Base-by-base conservation (phyloP, 2,329 filamentous ascomycete genomes). In the Xylariaceae sp. region DNA sequence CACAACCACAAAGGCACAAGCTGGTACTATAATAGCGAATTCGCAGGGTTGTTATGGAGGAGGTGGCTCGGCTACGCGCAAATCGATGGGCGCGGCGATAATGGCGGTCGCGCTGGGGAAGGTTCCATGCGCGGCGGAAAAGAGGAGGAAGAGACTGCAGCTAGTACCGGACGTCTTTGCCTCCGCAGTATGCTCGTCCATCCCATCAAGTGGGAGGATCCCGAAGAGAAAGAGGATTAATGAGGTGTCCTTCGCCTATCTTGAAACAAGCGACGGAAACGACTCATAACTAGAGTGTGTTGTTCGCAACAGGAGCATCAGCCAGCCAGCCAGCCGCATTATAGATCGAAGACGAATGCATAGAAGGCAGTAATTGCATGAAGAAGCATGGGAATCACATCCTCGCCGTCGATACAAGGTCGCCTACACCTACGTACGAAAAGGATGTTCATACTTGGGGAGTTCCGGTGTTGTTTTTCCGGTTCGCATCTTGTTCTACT, bases 11-110 rank as follows among this genome's bases (percentile, higher is more conserved):
- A 82, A 59, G 88, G 89, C 12, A 85, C 85, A 39, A 90, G 80
- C 40, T 95, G 88, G 87, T 95, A 92, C 68, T 95, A 90, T 68
- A 87, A 90, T 59, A 84, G 84, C 18, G 80, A 84, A 44, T 95
- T 94, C 62, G 83, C 87, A 1, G 80, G 85, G 5, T 80, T 86
- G n/a, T 64, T 95, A 57, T 95, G 89, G 81, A 77, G 86, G 44
- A 76, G 88, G 40, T 95, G 90, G 90, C 70, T 94, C 41, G 79
- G 79, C 1, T 82, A 78, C 56, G 69, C 76, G 14, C 77, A 81
- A 62, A 67, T 71, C 60, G 76, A 80, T 51, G 75, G 75, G 6
- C 69, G 76, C 31, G 75, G 74, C 6, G 62, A 67, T n/a, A 65
- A 72, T 40, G 75, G 76, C 31, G 87, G 69, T 43, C 66, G 66